Conservation (phyloP, 2,329 filamentous ascomycete species). For the Domatiomyces globalis region DNA sequence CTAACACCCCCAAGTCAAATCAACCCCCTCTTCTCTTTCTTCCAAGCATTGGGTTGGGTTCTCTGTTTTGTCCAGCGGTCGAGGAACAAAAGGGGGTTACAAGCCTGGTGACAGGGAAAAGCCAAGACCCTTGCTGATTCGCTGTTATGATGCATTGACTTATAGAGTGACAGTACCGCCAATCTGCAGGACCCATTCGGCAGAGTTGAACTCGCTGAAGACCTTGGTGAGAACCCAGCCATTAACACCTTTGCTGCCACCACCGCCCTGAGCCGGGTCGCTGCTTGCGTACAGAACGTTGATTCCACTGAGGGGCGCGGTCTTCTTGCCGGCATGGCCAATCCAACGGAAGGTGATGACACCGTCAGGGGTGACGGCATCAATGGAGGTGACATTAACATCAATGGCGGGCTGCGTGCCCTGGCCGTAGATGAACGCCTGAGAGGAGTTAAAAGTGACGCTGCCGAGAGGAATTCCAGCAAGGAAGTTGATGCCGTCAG, state of each 20-base stretch:
- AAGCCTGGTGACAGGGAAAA: too few species aligned
- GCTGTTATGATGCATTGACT: neutral
- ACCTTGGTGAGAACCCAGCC: slow-evolving; percentile 22
- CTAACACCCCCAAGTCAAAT: too few species aligned
- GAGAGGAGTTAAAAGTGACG: slow-evolving; percentile 8
- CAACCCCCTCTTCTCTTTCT: too few species aligned
- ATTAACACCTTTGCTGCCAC: slow-evolving; percentile 7
- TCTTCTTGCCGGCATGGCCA: slow-evolving; percentile 3
- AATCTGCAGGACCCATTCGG: slow-evolving; percentile 13
- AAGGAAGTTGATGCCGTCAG: slow-evolving; percentile 19
- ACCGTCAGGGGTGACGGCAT: slow-evolving; percentile 20
- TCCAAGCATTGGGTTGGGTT: too few species aligned
- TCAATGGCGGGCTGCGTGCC: slow-evolving; percentile 17
- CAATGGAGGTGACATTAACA: slow-evolving; percentile 18
- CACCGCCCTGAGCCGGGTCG: neutral
- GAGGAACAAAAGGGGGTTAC: too few species aligned
- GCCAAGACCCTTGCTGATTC: too few species aligned
- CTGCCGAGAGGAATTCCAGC: slow-evolving; percentile 12
- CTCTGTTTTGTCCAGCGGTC: too few species aligned
- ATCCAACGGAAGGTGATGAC: slow-evolving; percentile 23
- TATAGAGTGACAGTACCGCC: slow-evolving; percentile 9
- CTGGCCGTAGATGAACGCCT: slow-evolving; percentile 9
- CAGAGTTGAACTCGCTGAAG: slow-evolving; percentile 25
- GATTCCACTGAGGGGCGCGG: slow-evolving; percentile 21
- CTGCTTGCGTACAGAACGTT: slow-evolving; percentile 18